Evolutionary conservation across 1,284 basidiomycete species (phyloP).

Genomic region (Ganoderma meredithae): DNA sequence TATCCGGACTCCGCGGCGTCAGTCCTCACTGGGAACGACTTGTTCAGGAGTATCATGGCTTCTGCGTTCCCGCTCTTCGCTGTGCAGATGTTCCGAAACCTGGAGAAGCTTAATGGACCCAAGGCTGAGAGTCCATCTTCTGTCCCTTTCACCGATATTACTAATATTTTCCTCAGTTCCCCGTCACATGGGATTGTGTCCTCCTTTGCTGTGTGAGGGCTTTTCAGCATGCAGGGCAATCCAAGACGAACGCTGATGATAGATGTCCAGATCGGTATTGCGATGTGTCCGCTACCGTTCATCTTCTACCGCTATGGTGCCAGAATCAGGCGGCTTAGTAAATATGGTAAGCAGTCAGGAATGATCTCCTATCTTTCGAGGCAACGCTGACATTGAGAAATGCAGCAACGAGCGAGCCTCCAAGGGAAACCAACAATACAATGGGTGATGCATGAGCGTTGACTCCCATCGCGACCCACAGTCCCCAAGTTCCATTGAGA

Average conservation of each 20-base stretch:
- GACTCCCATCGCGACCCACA: background rate
- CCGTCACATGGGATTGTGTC: conserved; percentile 42
- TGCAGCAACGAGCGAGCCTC: background rate
- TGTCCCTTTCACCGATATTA: too few species aligned
- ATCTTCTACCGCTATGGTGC: conserved; percentile 25
- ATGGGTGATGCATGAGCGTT: background rate
- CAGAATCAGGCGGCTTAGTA: conserved; percentile 13
- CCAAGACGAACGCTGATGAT: background rate
- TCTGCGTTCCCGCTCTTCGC: conserved; percentile 48
- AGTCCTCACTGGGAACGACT: conserved; percentile 48
- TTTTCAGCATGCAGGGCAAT: too few species aligned
- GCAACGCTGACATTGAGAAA: background rate
- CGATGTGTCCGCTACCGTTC: conserved; percentile 41
- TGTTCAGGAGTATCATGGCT: conserved; percentile 46
- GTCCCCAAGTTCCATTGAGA: background rate
- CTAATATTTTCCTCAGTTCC: background rate
- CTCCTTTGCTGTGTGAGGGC: conserved; percentile 38
- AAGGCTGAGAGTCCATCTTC: background rate
- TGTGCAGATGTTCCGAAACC: conserved; percentile 41
- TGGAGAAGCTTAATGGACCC: conserved; percentile 29
- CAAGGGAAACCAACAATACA: background rate
- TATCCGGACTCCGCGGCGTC: conserved; percentile 47
- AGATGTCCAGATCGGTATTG: conserved; percentile 32
- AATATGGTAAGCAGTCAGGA: background rate
- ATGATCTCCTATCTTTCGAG: background rate